phyloP scores from a whole-genome alignment of 148 eudicot genomes.

The Amaranthus hypochondriacus region DNA sequence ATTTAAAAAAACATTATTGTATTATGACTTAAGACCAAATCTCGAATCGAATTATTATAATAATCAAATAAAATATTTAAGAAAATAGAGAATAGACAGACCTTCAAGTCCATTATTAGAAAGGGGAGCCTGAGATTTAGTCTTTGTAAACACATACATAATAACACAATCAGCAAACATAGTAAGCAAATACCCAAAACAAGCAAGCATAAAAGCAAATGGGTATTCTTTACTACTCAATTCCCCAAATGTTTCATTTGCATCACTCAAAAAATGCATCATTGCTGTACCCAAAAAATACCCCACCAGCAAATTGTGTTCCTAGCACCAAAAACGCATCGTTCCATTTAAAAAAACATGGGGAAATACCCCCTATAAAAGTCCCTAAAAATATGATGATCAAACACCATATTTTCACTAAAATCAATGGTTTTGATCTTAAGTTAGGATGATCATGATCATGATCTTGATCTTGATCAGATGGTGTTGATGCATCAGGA shows the following conservation, averaged over 20 bases:
- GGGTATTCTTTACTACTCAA: slow-evolving; percentile 53
- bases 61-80: neutral
- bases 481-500: slow-evolving; percentile 3
- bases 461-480: slow-evolving; percentile 1
- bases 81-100: neutral
- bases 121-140: slow-evolving; percentile 11
- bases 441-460: slow-evolving; percentile 22
- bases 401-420: slow-evolving; percentile 54
- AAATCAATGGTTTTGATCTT: slow-evolving; percentile 34
- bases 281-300: slow-evolving; percentile 56
- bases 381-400: slow-evolving; percentile 46
- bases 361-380: slow-evolving; percentile 54
- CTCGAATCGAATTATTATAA: too few relatives aligned
- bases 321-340: slow-evolving; percentile 60
- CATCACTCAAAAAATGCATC: slow-evolving; percentile 68
- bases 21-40: too few relatives aligned
- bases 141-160: slow-evolving; percentile 32
- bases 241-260: slow-evolving; percentile 51
- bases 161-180: slow-evolving; percentile 49
- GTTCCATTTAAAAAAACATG: slow-evolving; percentile 57
- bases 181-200: slow-evolving; percentile 59
- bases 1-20: too few relatives aligned
- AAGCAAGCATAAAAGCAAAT: slow-evolving; percentile 64
- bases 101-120: slow-evolving; percentile 43
- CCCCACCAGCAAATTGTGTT: slow-evolving; percentile 66